These are phyloP conservation scores for Crithidia expoeki DNA, from an alignment of 208 protist species.

Conservation along the genomic window DNA sequence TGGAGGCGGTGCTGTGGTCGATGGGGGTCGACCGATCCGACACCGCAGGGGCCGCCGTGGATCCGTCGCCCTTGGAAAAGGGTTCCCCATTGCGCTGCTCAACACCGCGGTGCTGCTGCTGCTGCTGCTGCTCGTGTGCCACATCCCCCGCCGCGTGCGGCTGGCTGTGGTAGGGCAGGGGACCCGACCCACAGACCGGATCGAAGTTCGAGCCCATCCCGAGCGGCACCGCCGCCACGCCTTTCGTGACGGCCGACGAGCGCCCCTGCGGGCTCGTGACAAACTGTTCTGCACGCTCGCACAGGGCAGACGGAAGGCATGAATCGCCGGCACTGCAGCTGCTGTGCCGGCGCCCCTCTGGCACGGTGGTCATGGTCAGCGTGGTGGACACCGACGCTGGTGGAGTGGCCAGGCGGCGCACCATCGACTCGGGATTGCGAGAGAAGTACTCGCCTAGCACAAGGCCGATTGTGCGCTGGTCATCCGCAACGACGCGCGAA, in stretches of 20 bases:
- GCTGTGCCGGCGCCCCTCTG: constrained; percentile 1
- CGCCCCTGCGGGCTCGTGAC: constrained; percentile 4
- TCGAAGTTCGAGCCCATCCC: constrained; percentile 1
- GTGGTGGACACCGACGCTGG: constrained; percentile 1
- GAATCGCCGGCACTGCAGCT: constrained; percentile 8
- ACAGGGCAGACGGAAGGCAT: constrained; percentile 9
- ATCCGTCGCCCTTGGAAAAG: neutral
- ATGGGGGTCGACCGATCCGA: neutral
- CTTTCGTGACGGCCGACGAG: constrained; percentile 1
- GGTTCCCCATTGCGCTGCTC: constrained; percentile 1
- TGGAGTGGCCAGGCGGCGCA: constrained; percentile 17
- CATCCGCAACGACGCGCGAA: constrained; percentile 18
- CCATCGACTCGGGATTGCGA: constrained; percentile 22
- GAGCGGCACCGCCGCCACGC: constrained; percentile 13
- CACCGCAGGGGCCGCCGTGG: neutral
- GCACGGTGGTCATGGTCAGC: neutral
- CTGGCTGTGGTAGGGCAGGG: constrained; percentile 11
- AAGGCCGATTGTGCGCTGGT: constrained; percentile 29
- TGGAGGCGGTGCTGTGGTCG: constrained; percentile 10
- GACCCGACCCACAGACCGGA: neutral
- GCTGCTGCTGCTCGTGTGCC: neutral
- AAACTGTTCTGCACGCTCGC: constrained; percentile 5
- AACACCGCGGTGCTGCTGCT: neutral
- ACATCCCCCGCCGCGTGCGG: neutral
- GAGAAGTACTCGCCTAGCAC: constrained; percentile 36